Conservation (phyloP, 148 eudicot species). For the Arbutus unedo region DNA sequence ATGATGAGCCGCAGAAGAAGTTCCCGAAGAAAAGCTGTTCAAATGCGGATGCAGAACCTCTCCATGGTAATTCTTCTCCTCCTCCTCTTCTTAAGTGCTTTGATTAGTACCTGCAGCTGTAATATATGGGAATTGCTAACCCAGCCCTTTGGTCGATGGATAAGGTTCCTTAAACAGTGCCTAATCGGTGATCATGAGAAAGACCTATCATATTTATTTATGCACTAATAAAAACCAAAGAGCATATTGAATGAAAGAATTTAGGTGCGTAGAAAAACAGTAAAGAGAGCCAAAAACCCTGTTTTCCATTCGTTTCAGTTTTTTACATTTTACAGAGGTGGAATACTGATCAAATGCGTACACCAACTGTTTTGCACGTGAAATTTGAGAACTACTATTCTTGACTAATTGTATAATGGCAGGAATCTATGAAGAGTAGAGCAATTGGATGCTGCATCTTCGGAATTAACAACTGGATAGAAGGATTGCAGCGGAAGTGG, state of each 20-base stretch:
- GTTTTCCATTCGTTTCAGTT: neutral
- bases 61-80: conserved; percentile 38
- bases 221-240: neutral
- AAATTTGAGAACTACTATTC: neutral
- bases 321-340: neutral
- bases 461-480: conserved; percentile 31
- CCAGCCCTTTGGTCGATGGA: neutral
- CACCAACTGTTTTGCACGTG: neutral
- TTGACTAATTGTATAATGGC: conserved; percentile 30
- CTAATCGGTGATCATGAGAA: neutral
- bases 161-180: neutral
- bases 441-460: conserved; percentile 53
- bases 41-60: conserved; percentile 36
- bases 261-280: neutral
- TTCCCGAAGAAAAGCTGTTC: conserved; percentile 48
- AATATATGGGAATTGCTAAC: neutral
- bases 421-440: conserved; percentile 50
- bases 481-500: conserved; percentile 37
- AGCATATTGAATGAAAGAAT: neutral
- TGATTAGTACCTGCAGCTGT: neutral
- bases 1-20: conserved; percentile 77
- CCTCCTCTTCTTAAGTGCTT: neutral
- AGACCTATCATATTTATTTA: neutral
- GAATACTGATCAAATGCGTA: neutral
- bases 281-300: neutral